These are phyloP conservation scores for Lodderomyces oxycetoniae DNA, from an alignment of 1,139 yeast genomes.

Conservation along the genomic window DNA sequence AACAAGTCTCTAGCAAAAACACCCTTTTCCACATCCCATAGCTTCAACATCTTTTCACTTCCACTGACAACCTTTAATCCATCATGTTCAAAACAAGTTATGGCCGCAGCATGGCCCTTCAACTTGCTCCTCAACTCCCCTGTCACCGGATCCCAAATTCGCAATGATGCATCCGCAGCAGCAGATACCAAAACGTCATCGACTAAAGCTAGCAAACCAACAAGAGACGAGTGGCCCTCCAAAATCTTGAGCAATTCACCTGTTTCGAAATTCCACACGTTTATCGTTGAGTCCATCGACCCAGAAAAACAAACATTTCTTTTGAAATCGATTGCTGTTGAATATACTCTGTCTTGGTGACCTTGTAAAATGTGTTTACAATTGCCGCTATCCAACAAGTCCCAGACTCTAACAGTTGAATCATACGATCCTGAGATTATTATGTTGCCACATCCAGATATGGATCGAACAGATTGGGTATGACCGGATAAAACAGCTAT, in stretches of 20 bases:
- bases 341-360: conserved; percentile 82
- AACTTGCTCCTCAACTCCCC: conserved; percentile 68
- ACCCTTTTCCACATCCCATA: conserved; percentile 83
- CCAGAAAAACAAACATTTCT: conserved; percentile 85
- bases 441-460: conserved; percentile 79
- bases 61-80: conserved; percentile 85
- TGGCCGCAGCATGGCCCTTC: conserved; percentile 83
- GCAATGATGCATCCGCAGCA: conserved; percentile 88
- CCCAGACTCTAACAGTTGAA: conserved; percentile 90
- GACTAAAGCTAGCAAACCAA: conserved; percentile 78
- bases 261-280: conserved; percentile 81
- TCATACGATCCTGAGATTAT: conserved; percentile 91
- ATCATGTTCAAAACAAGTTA: conserved; percentile 90
- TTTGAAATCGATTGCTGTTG: conserved; percentile 74
- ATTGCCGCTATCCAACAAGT: conserved; percentile 59
- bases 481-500: conserved; percentile 81
- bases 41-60: conserved; percentile 72
- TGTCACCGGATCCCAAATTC: conserved; percentile 87
- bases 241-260: conserved; percentile 65
- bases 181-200: conserved; percentile 85
- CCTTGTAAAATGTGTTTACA: conserved; percentile 76
- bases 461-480: conserved; percentile 80
- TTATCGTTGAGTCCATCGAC: conserved; percentile 83
- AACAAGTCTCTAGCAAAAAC: conserved; percentile 69
- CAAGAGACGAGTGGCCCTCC: conserved; percentile 85